phyloP scores from a whole-genome alignment of 2,329 filamentous ascomycete species.

The Talaromyces piceae region DNA sequence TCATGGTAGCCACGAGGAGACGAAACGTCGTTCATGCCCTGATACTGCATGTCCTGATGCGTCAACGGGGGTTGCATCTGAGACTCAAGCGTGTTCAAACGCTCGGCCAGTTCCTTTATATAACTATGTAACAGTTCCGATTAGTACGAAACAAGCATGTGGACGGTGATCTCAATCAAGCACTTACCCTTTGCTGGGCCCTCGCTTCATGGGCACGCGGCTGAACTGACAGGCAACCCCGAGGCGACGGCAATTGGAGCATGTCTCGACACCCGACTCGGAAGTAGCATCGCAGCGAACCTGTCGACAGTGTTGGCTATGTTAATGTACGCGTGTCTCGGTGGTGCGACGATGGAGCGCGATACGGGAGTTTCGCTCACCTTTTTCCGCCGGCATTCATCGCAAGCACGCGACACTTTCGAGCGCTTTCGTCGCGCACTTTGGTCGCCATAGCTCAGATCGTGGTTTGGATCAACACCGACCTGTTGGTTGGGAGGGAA shows the following conservation, averaged over 20 bases:
- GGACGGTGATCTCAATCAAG: neutral
- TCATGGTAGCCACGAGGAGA: conserved; percentile 43
- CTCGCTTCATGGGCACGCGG: conserved; percentile 77
- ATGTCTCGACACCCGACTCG: conserved; percentile 65
- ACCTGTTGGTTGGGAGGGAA: conserved; percentile 39
- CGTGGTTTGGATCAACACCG: conserved; percentile 38
- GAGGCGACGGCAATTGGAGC: conserved; percentile 72
- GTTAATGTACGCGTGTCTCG: conserved; percentile 8
- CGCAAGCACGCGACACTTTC: conserved; percentile 82
- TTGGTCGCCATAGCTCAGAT: conserved; percentile 49
- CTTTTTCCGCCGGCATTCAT: conserved; percentile 83
- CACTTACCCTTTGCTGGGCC: conserved; percentile 73
- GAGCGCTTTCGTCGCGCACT: conserved; percentile 67
- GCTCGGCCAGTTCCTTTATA: conserved; percentile 84
- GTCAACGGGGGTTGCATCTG: conserved; percentile 50
- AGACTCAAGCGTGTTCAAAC: conserved; percentile 74
- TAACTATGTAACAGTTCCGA: conserved; percentile 48
- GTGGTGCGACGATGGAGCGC: neutral
- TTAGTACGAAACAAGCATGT: conserved; percentile 3
- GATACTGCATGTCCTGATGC: conserved; percentile 36
- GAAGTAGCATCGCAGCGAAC: conserved; percentile 79
- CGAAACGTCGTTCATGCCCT: conserved; percentile 35
- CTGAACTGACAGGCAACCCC: conserved; percentile 77
- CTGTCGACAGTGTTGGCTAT: conserved; percentile 23
- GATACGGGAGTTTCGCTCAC: conserved; percentile 25